Evolutionary conservation across 495 filamentous ascomycete species (phyloP).

Genomic region (Elasticomyces elasticus): DNA sequence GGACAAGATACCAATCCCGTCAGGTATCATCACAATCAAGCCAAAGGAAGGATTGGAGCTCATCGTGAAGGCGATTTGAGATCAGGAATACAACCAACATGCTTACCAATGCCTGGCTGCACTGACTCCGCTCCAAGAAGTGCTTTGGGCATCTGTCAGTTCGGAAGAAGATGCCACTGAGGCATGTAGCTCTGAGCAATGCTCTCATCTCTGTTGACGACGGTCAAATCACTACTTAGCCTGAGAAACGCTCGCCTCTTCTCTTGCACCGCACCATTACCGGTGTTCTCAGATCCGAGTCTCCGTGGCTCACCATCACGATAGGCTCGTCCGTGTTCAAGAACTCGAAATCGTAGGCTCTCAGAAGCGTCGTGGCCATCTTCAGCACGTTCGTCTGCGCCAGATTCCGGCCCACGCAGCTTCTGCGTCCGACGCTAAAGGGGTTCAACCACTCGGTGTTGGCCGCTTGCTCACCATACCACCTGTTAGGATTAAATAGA

Average conservation of each 20-base stretch:
- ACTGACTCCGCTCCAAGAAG: no score
- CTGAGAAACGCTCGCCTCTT: not conserved
- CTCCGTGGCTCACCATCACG: not conserved
- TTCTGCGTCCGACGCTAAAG: not conserved
- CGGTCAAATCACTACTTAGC: not conserved
- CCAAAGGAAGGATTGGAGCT: slow-evolving; percentile 22
- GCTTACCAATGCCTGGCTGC: no score
- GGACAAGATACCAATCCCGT: slow-evolving; percentile 17
- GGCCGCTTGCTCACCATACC: not conserved
- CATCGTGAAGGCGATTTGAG: not conserved
- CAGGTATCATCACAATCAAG: slow-evolving; percentile 26
- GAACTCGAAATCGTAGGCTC: not conserved
- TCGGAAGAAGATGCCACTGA: no score
- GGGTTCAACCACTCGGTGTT: not conserved
- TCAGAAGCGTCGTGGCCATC: not conserved
- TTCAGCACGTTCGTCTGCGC: not conserved
- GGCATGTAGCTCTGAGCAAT: no score
- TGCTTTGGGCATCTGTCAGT: no score
- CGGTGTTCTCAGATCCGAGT: not conserved
- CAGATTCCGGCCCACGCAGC: not conserved
- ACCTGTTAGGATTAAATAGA: not conserved
- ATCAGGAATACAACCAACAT: no score
- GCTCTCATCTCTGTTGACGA: no score
- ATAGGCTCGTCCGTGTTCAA: not conserved
- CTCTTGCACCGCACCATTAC: not conserved